phyloP scores from a whole-genome alignment of 2,329 filamentous ascomycete genomes.

The Aspergillus proliferans region DNA sequence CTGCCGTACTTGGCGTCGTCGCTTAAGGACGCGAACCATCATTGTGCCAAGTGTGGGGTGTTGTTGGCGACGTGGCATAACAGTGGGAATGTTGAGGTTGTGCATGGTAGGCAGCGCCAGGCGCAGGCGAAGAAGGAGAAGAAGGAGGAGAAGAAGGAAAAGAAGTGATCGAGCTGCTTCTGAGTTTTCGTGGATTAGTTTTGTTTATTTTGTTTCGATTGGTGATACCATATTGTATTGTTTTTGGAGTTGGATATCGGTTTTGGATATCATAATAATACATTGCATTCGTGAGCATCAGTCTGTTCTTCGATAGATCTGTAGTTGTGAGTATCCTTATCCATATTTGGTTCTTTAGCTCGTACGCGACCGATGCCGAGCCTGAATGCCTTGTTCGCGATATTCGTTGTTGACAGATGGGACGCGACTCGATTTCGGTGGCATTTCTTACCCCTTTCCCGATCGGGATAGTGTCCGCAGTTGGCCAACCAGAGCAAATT shows the following conservation, averaged over 20 bases:
- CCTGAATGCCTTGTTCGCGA: too few species aligned
- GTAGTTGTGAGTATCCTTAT: too few species aligned
- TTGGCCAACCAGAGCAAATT: too few species aligned
- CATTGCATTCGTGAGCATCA: too few species aligned
- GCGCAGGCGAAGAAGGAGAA: neutral
- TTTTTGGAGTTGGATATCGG: neutral
- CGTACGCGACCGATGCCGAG: too few species aligned
- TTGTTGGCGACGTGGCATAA: slow-evolving; percentile 45
- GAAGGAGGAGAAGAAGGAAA: neutral
- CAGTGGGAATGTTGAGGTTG: slow-evolving; percentile 42
- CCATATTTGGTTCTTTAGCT: too few species aligned
- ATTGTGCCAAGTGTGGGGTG: slow-evolving; percentile 42
- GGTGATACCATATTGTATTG: neutral
- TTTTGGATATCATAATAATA: too few species aligned
- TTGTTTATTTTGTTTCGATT: neutral
- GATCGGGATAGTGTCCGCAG: too few species aligned
- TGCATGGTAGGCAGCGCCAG: slow-evolving; percentile 13
- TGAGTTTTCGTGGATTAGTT: neutral
- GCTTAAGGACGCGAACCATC: slow-evolving; percentile 46
- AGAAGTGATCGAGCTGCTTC: neutral
- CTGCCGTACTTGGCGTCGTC: slow-evolving; percentile 45
- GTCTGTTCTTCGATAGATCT: too few species aligned
- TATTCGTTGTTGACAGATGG: too few species aligned
- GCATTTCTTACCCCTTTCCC: too few species aligned
- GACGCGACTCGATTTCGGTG: too few species aligned